Evolutionary conservation across 192 early-diverging fungal genomes (phyloP), one percentile per base, ranked within the genome.

Genomic region (Backusella parvicylindrica): DNA sequence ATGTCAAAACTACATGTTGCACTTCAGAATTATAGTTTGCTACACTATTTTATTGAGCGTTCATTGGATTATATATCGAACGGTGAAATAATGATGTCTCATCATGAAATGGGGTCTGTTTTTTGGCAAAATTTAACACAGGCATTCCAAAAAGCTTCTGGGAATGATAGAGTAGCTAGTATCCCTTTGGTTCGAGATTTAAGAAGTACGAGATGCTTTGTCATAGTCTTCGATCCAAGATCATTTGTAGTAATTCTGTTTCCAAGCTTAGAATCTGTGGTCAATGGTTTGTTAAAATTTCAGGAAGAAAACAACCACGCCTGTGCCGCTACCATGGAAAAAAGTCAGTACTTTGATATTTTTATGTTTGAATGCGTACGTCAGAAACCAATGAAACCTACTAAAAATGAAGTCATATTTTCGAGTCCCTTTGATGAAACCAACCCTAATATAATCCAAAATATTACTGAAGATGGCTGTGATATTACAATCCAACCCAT

Each of bases 321-420:
- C 64, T 3, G 77, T 67, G 33, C 67, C 71, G 53, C 77, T 77
- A 64, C 73, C 75, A 68, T 74, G 67, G 28, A 78, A n/a, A 47
- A 74, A 47, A 40, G 16, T 28, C 31, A 47, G 40, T 70, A 37
- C 40, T 47, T 32, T 30, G 64, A 73, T 28, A 49, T 79, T 5
- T 70, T 87, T 9, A 81, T 89, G 74, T 87, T 89, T 69, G 84
- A 86, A 64, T 89, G 87, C 70, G 78, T 79, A 28, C 81, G 87
- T 12, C 84, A 83, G 32, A 81, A 84, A 23, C 84, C 85, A 6
- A 70, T 79, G 56, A 68, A 69, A 21, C 73, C 77, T 18, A 70
- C 74, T 18, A 75, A 69, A 18, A 75, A 43, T 30, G 67, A 68
- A 36, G 8, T 60, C 2, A 15, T 53, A 28, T 68, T 70, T 40